Percentiles rank a stretch among this genome's conserved stretches.
phyloP scores from a whole-genome alignment of 1,284 basidiomycete genomes.

The Amylostereum chailletii region DNA sequence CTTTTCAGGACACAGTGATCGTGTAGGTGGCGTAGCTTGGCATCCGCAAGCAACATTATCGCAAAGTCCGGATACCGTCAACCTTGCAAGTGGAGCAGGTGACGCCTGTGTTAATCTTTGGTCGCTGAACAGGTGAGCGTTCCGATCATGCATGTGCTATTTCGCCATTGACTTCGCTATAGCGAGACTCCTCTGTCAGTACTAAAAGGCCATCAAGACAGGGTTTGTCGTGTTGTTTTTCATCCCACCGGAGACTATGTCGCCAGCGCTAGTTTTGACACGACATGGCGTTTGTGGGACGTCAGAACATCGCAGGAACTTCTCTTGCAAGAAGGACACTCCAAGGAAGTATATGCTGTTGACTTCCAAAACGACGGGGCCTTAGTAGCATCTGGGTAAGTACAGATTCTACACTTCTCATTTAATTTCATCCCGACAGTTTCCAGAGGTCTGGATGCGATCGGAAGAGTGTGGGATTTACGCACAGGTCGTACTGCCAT shows the following conservation, averaged over 20 bases:
- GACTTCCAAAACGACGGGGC: slow-evolving; percentile 96
- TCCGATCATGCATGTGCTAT: background rate
- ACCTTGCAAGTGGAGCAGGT: slow-evolving; percentile 87
- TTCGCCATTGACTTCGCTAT: slow-evolving; percentile 2
- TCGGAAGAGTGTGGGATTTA: slow-evolving; percentile 95
- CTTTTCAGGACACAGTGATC: slow-evolving; percentile 73
- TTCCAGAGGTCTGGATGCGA: slow-evolving; percentile 85
- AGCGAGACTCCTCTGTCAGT: slow-evolving; percentile 77
- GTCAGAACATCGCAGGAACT: slow-evolving; percentile 75
- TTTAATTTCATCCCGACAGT: slow-evolving; percentile 10
- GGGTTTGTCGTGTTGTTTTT: slow-evolving; percentile 91
- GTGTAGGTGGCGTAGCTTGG: slow-evolving; percentile 95
- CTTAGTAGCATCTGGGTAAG: slow-evolving; percentile 84
- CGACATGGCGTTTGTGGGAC: slow-evolving; percentile 99
- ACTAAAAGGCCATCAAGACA: slow-evolving; percentile 82
- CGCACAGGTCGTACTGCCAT: slow-evolving; percentile 94
- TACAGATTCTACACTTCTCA: slow-evolving; percentile 6
- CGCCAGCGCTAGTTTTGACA: slow-evolving; percentile 94
- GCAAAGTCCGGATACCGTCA: slow-evolving; percentile 62
- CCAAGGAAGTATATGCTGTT: slow-evolving; percentile 91
- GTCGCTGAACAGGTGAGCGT: slow-evolving; percentile 71
- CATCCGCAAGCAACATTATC: slow-evolving; percentile 89
- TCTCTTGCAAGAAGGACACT: slow-evolving; percentile 92
- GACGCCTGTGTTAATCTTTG: slow-evolving; percentile 85
- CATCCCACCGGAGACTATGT: slow-evolving; percentile 93